A percentile compares a stretch with the other conserved stretches of the same genome.
phyloP scores from a whole-genome alignment of 352 stramenopile genomes.

The Phytophthora fragariae region DNA sequence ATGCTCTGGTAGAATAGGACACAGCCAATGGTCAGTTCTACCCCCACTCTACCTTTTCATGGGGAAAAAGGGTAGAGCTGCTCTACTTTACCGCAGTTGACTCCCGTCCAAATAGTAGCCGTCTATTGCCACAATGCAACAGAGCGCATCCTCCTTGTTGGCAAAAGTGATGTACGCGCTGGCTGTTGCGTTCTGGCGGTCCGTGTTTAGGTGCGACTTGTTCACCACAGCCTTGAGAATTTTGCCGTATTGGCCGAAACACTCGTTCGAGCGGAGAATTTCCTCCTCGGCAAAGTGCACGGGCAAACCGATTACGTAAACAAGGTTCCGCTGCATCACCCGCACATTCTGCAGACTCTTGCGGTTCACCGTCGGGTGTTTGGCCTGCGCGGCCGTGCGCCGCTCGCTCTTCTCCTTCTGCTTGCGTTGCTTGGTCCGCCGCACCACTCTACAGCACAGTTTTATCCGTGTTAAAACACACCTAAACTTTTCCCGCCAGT shows the following conservation, averaged over 20 bases:
- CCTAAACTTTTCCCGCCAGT: slow-evolving; percentile 1
- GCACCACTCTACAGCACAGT: slow-evolving; percentile 56
- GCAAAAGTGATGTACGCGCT: slow-evolving; percentile 96
- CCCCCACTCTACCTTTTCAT: not conserved
- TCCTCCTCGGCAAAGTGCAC: slow-evolving; percentile 87
- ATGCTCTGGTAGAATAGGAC: slow-evolving; percentile 59
- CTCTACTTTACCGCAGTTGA: slow-evolving; percentile 57
- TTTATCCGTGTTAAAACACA: not conserved
- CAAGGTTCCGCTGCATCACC: slow-evolving; percentile 94
- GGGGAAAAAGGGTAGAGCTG: not conserved
- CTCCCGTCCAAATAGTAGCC: slow-evolving; percentile 89
- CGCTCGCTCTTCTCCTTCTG: slow-evolving; percentile 88
- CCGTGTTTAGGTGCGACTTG: slow-evolving; percentile 76
- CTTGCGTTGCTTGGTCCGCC: slow-evolving; percentile 83
- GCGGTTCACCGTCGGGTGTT: slow-evolving; percentile 59
- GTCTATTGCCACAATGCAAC: slow-evolving; percentile 93
- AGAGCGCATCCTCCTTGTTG: slow-evolving; percentile 90
- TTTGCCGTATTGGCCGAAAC: slow-evolving; percentile 94
- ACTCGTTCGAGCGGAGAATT: slow-evolving; percentile 84
- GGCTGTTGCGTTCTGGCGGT: slow-evolving; percentile 77
- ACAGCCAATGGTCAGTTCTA: not conserved
- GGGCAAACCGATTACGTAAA: slow-evolving; percentile 95
- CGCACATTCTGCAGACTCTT: slow-evolving; percentile 91
- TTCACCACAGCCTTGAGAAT: slow-evolving; percentile 95
- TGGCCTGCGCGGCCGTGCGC: slow-evolving; percentile 55